phyloP scores from a whole-genome alignment of 371 early-diverging fungal species.

The Mycotypha africana region DNA sequence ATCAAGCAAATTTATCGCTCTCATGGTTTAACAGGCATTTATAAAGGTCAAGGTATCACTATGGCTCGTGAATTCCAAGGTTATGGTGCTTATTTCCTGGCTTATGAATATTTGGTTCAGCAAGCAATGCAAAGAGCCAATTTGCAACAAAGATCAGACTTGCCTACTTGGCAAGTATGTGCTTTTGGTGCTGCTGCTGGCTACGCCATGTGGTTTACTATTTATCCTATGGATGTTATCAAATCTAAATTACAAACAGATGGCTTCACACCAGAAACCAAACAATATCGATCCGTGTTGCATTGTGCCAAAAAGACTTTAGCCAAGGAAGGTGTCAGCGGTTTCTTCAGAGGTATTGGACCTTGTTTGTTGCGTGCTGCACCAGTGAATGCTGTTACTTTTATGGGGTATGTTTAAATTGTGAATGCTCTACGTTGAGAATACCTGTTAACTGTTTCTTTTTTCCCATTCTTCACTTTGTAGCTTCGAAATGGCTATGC shows the following conservation, averaged over 20 bases:
- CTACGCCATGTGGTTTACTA: conserved; percentile 76
- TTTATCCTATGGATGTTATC: conserved; percentile 76
- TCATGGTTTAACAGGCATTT: conserved; percentile 70
- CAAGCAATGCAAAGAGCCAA: conserved; percentile 50
- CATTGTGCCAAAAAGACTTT: conserved; percentile 67
- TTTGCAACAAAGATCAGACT: conserved; percentile 43
- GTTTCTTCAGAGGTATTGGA: conserved; percentile 81
- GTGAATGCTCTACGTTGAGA: too few relatives aligned
- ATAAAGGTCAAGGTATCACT: conserved; percentile 79
- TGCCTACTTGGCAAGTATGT: conserved; percentile 63
- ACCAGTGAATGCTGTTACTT: conserved; percentile 84
- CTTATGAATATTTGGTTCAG: conserved; percentile 75
- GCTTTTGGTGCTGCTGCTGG: conserved; percentile 75
- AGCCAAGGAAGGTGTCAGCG: conserved; percentile 61
- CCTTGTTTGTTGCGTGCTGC: conserved; percentile 86
- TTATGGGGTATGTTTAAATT: too few relatives aligned
- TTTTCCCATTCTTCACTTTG: too few relatives aligned
- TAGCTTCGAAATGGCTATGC: conserved; percentile 46
- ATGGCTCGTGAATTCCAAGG: conserved; percentile 77
- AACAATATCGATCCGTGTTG: conserved; percentile 54
- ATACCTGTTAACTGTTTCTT: too few relatives aligned
- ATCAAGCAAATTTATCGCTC: conserved; percentile 66
- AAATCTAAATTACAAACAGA: conserved; percentile 82
- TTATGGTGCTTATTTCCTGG: conserved; percentile 76
- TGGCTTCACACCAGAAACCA: conserved; percentile 50